Evolutionary conservation across 208 protist genomes (phyloP).

Genomic region (Trichomonas vaginalis): DNA sequence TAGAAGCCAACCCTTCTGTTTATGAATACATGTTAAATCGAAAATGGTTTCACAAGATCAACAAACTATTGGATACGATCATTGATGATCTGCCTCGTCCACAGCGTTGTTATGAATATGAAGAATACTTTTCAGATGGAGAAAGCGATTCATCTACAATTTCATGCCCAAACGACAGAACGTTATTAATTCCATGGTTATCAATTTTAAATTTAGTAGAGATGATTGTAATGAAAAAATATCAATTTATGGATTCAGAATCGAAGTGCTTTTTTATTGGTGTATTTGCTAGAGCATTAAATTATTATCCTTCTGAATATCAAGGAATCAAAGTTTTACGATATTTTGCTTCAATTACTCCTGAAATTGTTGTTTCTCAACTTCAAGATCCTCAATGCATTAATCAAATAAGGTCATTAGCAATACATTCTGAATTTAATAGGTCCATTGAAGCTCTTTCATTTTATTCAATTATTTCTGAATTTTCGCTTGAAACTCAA

Average conservation of each 20-base stretch:
- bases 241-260: not conserved
- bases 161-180: not conserved
- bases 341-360: not conserved
- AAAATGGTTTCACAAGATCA: not conserved
- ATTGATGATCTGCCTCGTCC: not conserved
- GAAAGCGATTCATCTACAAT: not conserved
- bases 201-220: not conserved
- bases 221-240: not conserved
- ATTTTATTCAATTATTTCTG: not conserved
- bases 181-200: not conserved
- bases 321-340: not conserved
- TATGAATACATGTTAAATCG: not conserved
- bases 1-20: not conserved
- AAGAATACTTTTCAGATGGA: not conserved
- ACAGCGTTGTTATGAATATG: not conserved
- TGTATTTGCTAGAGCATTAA: not conserved
- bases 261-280: not conserved
- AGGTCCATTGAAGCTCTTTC: not conserved
- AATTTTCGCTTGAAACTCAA: not conserved
- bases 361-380: not conserved
- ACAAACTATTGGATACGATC: not conserved
- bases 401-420: not conserved
- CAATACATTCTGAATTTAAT: not conserved
- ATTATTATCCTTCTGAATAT: not conserved
- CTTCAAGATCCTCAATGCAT: not conserved